Evolutionary conservation across 257 asterid species (phyloP).

Genomic region (Leptodermis oblonga): DNA sequence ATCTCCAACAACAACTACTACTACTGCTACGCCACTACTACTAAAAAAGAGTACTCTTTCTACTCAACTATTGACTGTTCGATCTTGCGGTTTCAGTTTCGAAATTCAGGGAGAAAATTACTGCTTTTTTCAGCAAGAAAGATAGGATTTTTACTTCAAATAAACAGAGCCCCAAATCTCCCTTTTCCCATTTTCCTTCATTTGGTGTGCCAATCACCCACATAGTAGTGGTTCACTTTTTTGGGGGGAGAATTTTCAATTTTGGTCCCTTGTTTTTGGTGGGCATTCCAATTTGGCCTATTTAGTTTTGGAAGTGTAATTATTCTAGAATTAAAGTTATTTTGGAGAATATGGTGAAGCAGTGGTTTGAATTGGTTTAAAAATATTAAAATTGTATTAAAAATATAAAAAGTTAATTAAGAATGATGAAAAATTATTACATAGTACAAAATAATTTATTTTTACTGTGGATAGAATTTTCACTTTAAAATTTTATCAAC

Average conservation of each 20-base stretch:
- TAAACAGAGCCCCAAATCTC: not conserved
- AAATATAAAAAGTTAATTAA: too few species aligned
- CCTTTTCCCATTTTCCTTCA: not conserved
- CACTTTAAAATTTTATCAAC: too few species aligned
- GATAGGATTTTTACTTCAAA: slow-evolving; percentile 6
- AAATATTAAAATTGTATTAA: too few species aligned
- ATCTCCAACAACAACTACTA: not conserved
- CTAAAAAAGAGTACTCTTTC: not conserved
- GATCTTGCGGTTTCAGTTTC: not conserved
- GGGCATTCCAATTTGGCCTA: not conserved
- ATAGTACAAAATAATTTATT: too few species aligned
- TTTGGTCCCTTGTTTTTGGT: not conserved
- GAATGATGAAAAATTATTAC: too few species aligned
- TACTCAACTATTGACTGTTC: not conserved
- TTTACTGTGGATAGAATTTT: too few species aligned
- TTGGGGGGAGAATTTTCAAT: not conserved
- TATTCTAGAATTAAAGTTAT: too few species aligned
- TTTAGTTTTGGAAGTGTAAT: not conserved
- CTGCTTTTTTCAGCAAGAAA: not conserved
- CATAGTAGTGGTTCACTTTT: not conserved
- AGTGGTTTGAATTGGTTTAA: too few species aligned
- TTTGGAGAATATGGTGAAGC: too few species aligned
- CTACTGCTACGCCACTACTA: not conserved
- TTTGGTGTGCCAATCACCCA: not conserved
- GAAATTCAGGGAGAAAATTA: not conserved